Percentiles rank a stretch among this genome's conserved stretches.
phyloP scores from a whole-genome alignment of 257 asterid genomes.

The Nicotiana sylvestris region DNA sequence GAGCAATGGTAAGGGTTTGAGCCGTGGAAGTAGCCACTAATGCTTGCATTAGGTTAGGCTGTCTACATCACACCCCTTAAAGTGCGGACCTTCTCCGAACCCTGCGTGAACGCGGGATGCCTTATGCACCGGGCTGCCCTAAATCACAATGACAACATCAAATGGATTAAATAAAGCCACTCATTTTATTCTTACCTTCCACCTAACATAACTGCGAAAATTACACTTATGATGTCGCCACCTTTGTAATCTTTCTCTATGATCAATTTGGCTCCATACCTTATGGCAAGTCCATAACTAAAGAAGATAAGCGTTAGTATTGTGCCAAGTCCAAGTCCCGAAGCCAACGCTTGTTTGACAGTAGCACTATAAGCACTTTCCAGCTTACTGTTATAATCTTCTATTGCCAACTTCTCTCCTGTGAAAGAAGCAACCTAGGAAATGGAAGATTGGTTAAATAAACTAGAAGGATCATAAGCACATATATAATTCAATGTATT shows the following conservation, averaged over 20 bases:
- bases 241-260: conserved; percentile 43
- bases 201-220: conserved; percentile 55
- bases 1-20: too few species aligned
- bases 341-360: conserved; percentile 47
- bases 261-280: conserved; percentile 56
- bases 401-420: conserved; percentile 50
- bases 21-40: too few species aligned
- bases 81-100: too few species aligned
- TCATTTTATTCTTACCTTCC: conserved; percentile 46
- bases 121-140: too few species aligned
- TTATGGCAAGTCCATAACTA: conserved; percentile 54
- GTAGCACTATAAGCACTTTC: conserved; percentile 35
- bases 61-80: too few species aligned
- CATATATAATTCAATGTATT: neutral
- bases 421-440: conserved; percentile 64
- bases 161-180: neutral
- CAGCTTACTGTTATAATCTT: conserved; percentile 42
- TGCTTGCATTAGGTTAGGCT: too few species aligned
- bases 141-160: neutral
- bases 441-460: neutral
- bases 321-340: conserved; percentile 56
- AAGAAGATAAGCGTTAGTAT: conserved; percentile 29
- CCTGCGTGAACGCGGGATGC: too few species aligned
- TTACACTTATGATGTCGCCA: conserved; percentile 45
- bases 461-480: neutral